Evolutionary conservation across 495 filamentous ascomycete species (phyloP), one percentile per base, ranked within the genome.

Genomic region (Aspergillus nidulans): DNA sequence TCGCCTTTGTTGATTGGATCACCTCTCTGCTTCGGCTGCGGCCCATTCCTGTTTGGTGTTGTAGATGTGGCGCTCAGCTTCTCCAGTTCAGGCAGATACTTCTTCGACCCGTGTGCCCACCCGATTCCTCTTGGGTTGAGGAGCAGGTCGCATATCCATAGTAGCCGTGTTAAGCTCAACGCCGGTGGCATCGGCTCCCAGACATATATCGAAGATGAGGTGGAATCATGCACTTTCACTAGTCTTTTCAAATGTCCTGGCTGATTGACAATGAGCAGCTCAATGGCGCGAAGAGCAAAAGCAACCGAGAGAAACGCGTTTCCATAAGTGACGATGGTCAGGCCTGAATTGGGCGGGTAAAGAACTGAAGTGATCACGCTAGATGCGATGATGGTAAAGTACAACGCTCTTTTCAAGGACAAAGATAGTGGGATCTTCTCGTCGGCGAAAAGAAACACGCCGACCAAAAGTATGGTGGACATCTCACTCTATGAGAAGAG

Each of bases 91-190:
- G 53, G 61, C 18, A 55, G 47, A 40, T 63, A 63, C 16, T 45
- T 49, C 41, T 20, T 26, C 4, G 61, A 55, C 8, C 61, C 53
- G 23, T 63, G 44, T 19, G 34, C 59, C 61, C 61, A 63, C 12
- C 61, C 61, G 24, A 63, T 57, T 13, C 44, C 53, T 32, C 61
- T 57, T 6, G 57, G 61, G 43, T 60, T 63, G 32, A 49, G 26
- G 9, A 60, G 24, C 9, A 63, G 51, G 34, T 63, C 54, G 5
- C 41, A 60, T 13, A 57, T 41, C 8, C 30, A 57, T 15, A 52
- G 21, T 1, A 63, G 43, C 4, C 61, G 53, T 19, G 12, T 9
- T 3, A 23, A 47, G 13, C 53, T 55, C 18, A 57, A 45, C 2
- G 57, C 41, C 6, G 20, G 43, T 15, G 53, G 57, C 9, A 63